Evolutionary conservation across 371 early-diverging fungal genomes (phyloP).

Genomic region (Mucor racemosus): DNA sequence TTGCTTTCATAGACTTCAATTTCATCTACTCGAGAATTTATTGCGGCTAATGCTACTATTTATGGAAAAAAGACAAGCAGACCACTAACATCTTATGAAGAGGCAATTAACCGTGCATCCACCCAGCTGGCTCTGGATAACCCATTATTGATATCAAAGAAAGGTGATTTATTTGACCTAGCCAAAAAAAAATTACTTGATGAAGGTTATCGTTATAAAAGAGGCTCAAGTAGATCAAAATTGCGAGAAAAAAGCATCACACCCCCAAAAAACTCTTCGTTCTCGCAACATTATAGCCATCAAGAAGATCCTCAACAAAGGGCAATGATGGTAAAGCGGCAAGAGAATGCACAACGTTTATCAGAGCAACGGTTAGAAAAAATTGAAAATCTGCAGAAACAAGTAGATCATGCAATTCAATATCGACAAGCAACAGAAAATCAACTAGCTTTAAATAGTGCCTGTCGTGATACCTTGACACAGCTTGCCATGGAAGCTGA

Average conservation of each 20-base stretch:
- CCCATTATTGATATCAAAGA: slow-evolving; percentile 52
- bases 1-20: neutral
- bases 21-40: slow-evolving; percentile 35
- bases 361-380: slow-evolving; percentile 45
- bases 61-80: slow-evolving; percentile 58
- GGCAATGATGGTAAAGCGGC: slow-evolving; percentile 29
- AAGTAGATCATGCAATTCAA: slow-evolving; percentile 41
- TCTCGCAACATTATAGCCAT: slow-evolving; percentile 18
- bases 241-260: slow-evolving; percentile 37
- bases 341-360: slow-evolving; percentile 53
- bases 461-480: slow-evolving; percentile 20
- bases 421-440: slow-evolving; percentile 22
- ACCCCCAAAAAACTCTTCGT: slow-evolving; percentile 6
- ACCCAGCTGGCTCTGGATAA: slow-evolving; percentile 55
- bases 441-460: slow-evolving; percentile 29
- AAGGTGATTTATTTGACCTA: slow-evolving; percentile 53
- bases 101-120: slow-evolving; percentile 61
- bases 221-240: slow-evolving; percentile 65
- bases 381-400: slow-evolving; percentile 41
- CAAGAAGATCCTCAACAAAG: slow-evolving; percentile 19
- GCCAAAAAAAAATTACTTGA: slow-evolving; percentile 61
- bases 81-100: slow-evolving; percentile 58
- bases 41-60: slow-evolving; percentile 58
- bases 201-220: slow-evolving; percentile 63
- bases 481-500: slow-evolving; percentile 26